Evolutionary conservation across 441 rosid genomes (phyloP), one percentile per base, ranked within the genome.

Genomic region (Iberis amara): DNA sequence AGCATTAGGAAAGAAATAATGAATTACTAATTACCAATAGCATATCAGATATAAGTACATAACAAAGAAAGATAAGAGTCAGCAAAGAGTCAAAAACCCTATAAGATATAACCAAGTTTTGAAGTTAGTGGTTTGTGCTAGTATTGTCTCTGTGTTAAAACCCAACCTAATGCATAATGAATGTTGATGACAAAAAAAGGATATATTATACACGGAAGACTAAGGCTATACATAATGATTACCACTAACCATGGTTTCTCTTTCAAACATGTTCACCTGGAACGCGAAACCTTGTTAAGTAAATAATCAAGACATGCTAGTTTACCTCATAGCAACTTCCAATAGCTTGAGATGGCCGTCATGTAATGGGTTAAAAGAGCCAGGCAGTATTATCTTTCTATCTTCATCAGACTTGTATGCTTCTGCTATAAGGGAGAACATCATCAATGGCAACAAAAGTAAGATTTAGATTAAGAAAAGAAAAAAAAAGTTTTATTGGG

Each of bases 291-390:
- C 57, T 46, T 14, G 10, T 39, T 4, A 23, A 47, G 30, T 11
- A 47, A 7, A 11, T 8, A 30, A 4, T 23, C n/a, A 43, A 40
- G 65, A 51, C 13, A 59, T 11, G 61, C 35, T 64, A 47, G 65
- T 49, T 12, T 77, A 86, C 96, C 97, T 82, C 55, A 78, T 70
- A 46, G 98, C 95, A 57, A 68, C 95, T 66, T 92, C 92, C 80
- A 92, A 69, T 54, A 92, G 96, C 83, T 82, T 72, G 63, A 82
- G 75, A 67, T 89, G 96, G 39, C 88, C 97, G n/a, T 85, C 82
- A 41, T 92, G 98, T 67, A 89, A 72, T 7, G 97, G 97, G 52
- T 92, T 84, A 73, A 92, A 92, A 18, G 96, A 86, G 62, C 97
- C 98, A 62, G 96, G 59, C 39, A 84, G 79, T 65, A 88, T 82